Evolutionary conservation across 1,284 basidiomycete species (phyloP), one percentile per base, ranked within the genome.

Genomic region (Trametes pubescens): DNA sequence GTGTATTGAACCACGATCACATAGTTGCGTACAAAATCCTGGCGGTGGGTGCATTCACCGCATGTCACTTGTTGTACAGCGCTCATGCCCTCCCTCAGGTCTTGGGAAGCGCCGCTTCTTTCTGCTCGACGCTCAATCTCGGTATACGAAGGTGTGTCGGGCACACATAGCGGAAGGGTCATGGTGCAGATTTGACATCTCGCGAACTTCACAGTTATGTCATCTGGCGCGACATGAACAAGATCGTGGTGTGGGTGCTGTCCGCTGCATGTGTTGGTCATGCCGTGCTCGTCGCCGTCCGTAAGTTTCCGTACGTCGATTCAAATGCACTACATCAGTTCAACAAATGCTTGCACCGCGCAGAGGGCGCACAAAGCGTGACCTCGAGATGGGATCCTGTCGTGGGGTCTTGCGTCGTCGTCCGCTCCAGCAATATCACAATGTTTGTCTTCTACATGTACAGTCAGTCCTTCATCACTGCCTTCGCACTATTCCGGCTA

Each of bases 201-300:
- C 40, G 18, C 40, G 6, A n/a, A 18, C n/a, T 16, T 18, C 18
- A 29, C 40, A 65, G 66, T 13, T 65, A 66, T 51, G 64, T 65
- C 38, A 68, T 68, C 1, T 68, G 67, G 66, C 60, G 63, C 29
- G 64, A 65, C 49, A 63, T 68, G 66, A 68, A 59, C 56, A 49
- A 44, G 10, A 13, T 46, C 8, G 67, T 68, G 2, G 55, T 64
- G 21, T 66, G 62, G 59, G 16, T 52, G 5, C 29, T 64, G 46
- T 58, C 57, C 18, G 8, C 60, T 8, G 64, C 40, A 8, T 64
- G 49, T 35, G 40, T 66, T 2, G 64, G 52, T 13, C 67, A 68
- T 29, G 59, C 62, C 0, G 53, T 62, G 7, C 58, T 68, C 4
- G 60, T 64, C 14, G 49, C 43, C 51, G 10, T 68, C 37, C 67